Conservation (phyloP, 257 asterid species). For the Capsicum pubescens region DNA sequence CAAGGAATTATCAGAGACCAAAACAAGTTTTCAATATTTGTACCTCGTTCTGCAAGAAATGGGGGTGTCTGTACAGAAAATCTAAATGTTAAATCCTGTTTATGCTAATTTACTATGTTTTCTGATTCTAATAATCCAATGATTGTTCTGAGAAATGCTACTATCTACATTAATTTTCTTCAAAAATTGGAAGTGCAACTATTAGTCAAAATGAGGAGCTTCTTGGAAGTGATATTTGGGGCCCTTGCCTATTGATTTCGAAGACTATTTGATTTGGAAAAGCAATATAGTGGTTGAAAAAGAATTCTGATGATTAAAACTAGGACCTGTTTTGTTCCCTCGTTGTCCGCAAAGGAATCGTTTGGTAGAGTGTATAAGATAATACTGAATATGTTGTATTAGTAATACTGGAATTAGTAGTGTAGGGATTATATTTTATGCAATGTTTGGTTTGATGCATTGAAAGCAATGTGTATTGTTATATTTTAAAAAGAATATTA, state of each 20-base stretch:
- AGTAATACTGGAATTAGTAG: too few species aligned
- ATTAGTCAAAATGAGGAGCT: background rate
- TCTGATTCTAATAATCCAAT: constrained; percentile 10
- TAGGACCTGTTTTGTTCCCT: background rate
- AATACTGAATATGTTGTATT: too few species aligned
- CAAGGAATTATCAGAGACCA: background rate
- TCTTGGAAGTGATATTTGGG: background rate
- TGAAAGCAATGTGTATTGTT: too few species aligned
- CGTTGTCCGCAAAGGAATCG: background rate
- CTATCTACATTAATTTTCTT: too few species aligned
- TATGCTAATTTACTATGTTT: background rate
- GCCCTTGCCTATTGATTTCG: background rate
- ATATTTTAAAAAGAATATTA: too few species aligned
- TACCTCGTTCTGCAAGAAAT: background rate
- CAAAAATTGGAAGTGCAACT: too few species aligned
- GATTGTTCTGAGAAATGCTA: background rate
- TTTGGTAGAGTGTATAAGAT: too few species aligned
- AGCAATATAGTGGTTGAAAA: background rate
- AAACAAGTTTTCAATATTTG: background rate
- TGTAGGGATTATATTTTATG: too few species aligned
- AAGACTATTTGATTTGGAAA: background rate
- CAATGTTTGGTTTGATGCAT: too few species aligned
- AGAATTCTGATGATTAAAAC: background rate
- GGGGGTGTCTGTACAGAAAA: background rate
- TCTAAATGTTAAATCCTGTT: constrained; percentile 15